Base-by-base conservation (phyloP, 257 asterid species). In the Linderniella brevidens region DNA sequence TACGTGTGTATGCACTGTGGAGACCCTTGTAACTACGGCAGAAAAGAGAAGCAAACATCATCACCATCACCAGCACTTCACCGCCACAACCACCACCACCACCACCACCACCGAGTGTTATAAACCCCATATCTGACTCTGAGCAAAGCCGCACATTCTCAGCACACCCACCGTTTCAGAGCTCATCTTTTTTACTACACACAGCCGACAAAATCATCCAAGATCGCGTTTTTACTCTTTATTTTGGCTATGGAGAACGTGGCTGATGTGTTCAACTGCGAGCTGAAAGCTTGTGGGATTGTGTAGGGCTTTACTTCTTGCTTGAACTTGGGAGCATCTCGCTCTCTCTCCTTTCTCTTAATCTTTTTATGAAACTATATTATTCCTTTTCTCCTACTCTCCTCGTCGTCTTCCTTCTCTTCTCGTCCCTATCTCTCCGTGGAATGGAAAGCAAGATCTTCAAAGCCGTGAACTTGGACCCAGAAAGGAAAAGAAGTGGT, bases 401-500 rank as follows among this genome's bases (percentile, higher is more conserved):
- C 5, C 17, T 25, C 3, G 3, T 25, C 19, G 52, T 59, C 55
- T 14, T 12, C 35, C 10, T 40, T 55, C 25, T 56, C 0, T 45
- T 46, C 41, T 14, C 63, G 50, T 47, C 11, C 37, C 19, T 16
- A 66, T 39, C 52, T 62, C 45, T 61, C 41, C 53, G 35, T 13
- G 73, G 70, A 74, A 79, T 87, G 97, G 81, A 52, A 55, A 67
- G 73, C 75, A 64, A 60, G 74, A 60, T 60, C 50, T 57, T 57
- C 60, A 19, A 62, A 60, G 62, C 71, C 11, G 80, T 63, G 38
- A 83, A 61, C 64, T 73, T 87, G 93, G 97, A 83, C 69, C 97
- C 94, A 54, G 83, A 63, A 65, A 82, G 97, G 67, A 77, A 74
- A 57, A 77, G 88, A 52, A 79, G 93, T 59, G 93, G 95, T 69